Percentiles rank a stretch among this genome's conserved stretches.
These are phyloP conservation scores for Fusarium tanahbumbuense DNA, from an alignment of 2,329 filamentous ascomycete genomes.

Conservation along the genomic window DNA sequence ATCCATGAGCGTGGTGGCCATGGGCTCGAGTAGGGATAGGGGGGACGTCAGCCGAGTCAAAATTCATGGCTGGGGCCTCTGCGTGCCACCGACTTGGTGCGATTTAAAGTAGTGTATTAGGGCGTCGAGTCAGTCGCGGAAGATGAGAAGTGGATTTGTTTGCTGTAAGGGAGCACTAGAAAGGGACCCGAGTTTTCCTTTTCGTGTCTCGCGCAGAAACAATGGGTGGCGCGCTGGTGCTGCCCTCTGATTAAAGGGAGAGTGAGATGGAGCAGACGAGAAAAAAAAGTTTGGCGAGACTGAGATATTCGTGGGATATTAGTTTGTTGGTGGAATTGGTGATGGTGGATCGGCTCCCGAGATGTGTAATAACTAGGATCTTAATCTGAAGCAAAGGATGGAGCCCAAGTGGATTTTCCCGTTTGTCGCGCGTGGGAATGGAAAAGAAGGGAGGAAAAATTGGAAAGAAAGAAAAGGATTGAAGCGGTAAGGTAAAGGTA, in stretches of 20 bases:
- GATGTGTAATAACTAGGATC: slow-evolving; percentile 22
- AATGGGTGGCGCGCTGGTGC: slow-evolving; percentile 13
- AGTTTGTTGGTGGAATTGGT: slow-evolving; percentile 28
- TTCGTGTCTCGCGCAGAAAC: slow-evolving; percentile 23
- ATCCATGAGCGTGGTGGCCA: slow-evolving; percentile 23
- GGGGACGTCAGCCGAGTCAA: slow-evolving; percentile 45
- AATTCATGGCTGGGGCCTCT: slow-evolving; percentile 45
- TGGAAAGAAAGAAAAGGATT: slow-evolving; percentile 6
- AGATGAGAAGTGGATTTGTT: slow-evolving; percentile 25
- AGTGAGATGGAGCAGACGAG: not conserved
- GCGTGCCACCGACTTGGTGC: slow-evolving; percentile 23
- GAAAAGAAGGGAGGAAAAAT: not conserved
- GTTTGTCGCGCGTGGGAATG: slow-evolving; percentile 5
- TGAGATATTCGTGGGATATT: slow-evolving; percentile 20
- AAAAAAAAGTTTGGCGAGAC: not conserved
- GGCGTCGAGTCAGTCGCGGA: slow-evolving; percentile 15
- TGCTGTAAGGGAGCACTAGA: slow-evolving; percentile 11
- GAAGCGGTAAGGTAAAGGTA: not conserved
- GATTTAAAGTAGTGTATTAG: slow-evolving; percentile 11
- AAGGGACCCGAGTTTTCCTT: not conserved
- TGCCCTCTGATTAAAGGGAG: slow-evolving; percentile 18
- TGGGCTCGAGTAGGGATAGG: slow-evolving; percentile 49
- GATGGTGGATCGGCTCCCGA: slow-evolving; percentile 27
- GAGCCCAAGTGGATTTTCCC: slow-evolving; percentile 19
- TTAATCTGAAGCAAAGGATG: not conserved